A percentile compares a stretch with the other conserved stretches of the same genome.
Conservation (phyloP, 2,329 filamentous ascomycete genomes). For the Nemania sp. region DNA sequence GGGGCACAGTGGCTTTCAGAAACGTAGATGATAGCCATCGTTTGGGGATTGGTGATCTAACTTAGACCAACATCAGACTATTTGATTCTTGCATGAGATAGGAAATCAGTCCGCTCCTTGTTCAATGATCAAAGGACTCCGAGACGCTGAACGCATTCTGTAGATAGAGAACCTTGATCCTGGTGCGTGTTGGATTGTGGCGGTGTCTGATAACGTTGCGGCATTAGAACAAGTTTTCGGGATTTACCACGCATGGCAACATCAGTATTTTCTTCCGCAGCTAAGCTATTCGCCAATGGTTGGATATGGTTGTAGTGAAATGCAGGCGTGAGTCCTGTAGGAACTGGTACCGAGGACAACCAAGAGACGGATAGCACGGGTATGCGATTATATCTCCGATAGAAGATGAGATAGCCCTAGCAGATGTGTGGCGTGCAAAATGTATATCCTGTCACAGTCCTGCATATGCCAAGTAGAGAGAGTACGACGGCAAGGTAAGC, state of each 20-base stretch:
- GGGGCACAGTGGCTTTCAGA: background rate
- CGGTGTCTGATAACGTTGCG: background rate
- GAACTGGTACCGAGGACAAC: background rate
- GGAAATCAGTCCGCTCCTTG: too few species aligned
- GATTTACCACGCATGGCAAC: background rate
- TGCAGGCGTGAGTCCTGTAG: background rate
- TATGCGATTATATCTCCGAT: background rate
- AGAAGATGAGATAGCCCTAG: background rate
- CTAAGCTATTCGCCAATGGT: background rate
- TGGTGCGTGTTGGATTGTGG: too few species aligned
- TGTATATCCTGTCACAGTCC: constrained; percentile 4
- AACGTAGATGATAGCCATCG: background rate
- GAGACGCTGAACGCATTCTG: too few species aligned
- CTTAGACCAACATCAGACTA: background rate
- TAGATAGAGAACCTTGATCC: too few species aligned
- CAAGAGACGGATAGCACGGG: background rate
- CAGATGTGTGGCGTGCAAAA: background rate
- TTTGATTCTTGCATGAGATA: background rate
- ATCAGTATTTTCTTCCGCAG: background rate
- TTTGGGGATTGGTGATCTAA: background rate
- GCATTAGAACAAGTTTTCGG: background rate
- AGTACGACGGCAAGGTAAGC: background rate
- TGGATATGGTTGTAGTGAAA: background rate
- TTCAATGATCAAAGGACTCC: too few species aligned
- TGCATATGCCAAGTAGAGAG: constrained; percentile 11